Evolutionary conservation across 495 filamentous ascomycete species (phyloP).

Genomic region (Penicillium alfredii): DNA sequence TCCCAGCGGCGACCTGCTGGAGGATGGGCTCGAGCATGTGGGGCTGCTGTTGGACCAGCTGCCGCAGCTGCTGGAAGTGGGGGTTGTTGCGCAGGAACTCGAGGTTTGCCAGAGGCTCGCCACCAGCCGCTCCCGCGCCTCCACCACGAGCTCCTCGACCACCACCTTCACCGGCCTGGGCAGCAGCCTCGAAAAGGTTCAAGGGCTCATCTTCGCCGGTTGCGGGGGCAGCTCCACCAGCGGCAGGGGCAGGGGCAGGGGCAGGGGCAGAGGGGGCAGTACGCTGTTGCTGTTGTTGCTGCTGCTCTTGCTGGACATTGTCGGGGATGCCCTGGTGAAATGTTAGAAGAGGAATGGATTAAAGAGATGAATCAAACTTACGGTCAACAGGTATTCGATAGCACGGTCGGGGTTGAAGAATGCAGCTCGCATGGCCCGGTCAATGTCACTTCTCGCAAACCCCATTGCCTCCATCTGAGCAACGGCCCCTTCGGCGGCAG

Average conservation of each 20-base stretch:
- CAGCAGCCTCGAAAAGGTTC: constrained; percentile 93
- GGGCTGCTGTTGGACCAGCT: constrained; percentile 94
- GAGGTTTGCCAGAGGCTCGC: constrained; percentile 64
- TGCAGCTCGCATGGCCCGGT: constrained; percentile 89
- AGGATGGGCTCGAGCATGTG: constrained; percentile 97
- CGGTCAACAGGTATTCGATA: constrained; percentile 88
- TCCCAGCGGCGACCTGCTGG: constrained; percentile 91
- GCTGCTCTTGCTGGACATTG: constrained; percentile 65
- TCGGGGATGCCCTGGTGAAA: constrained; percentile 77
- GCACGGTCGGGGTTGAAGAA: constrained; percentile 96
- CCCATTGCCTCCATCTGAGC: constrained; percentile 97
- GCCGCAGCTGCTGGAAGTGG: constrained; percentile 94
- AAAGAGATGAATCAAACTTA: constrained; percentile 39
- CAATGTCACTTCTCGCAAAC: constrained; percentile 78
- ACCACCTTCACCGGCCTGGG: constrained; percentile 59
- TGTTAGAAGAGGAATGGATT: background rate
- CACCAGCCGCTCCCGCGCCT: constrained; percentile 48
- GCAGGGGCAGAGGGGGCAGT: constrained; percentile 33
- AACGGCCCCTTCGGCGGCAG: constrained; percentile 76
- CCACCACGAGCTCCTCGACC: constrained; percentile 45
- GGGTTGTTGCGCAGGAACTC: constrained; percentile 95
- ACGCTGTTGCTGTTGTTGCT: constrained; percentile 32
- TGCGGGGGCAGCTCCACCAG: constrained; percentile 26
- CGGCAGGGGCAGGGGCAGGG: constrained; percentile 24
- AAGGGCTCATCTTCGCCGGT: constrained; percentile 60